Base-by-base conservation (phyloP, 139 green algal genomes). In the Micractinium conductrix region DNA sequence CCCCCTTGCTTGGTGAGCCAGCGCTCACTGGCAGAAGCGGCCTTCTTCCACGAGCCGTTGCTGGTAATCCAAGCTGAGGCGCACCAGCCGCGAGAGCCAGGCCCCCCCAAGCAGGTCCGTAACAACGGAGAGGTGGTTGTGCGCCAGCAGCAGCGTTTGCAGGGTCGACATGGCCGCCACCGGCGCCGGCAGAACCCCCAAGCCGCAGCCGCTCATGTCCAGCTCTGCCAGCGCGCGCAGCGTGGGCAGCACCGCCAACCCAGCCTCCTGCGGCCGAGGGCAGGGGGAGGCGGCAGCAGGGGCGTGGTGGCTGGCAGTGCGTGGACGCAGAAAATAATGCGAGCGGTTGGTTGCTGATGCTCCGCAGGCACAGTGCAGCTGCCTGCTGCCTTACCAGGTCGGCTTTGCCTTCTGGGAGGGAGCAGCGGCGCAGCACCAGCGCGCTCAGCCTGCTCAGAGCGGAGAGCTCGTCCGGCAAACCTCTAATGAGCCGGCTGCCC, bases 81-180 rank as follows among this genome's bases (percentile, higher is more conserved):
- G 14, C 26, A 30, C 21, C 58, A 82, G 76, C 38, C 28, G 5
- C 1, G 12, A 2, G 38, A 82, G 30, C 58, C 58, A 82, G 38
- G 33, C 33, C 28, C 38, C 76, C 24, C 60, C 48, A 22, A 38
- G 76, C 58, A 82, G 58, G 26, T 38, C 42, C 2, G 6, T 8
- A 28, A 82, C n/a, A n/a, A n/a, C n/a, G n/a, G n/a, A n/a, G n/a
- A n/a, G 38, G 12, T 33, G 19, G 76, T 82, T 82, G 53, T 28
- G 10, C 1, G 3, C 4, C 40, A 82, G 14, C 76, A 72, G 45
- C 76, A 82, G 40, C 24, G n/a, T 30, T 14, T 9, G 40, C 37
- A 82, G 76, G 12, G 45, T 43, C 17, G 76, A 4, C 26, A 82
- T 21, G 21, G 26, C 16, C 7, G 58, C 37, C 1, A 58, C 26